Evolutionary conservation across 345 rosid genomes (phyloP).

Genomic region (Mangifera indica): DNA sequence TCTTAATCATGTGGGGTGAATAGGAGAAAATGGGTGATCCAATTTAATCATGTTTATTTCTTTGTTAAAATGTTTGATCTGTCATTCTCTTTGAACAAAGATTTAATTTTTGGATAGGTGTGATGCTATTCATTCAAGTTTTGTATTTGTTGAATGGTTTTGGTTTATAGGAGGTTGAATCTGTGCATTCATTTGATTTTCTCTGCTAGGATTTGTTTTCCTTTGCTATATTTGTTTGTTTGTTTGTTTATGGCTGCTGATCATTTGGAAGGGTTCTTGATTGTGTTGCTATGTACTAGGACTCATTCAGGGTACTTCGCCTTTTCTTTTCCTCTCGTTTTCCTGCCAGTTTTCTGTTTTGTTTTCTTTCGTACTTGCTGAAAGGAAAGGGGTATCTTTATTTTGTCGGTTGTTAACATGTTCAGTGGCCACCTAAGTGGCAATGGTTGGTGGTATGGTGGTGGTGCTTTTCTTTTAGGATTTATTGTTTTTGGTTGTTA

Average conservation of each 20-base stretch:
- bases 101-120: constrained; percentile 27
- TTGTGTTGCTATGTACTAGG: background rate
- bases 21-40: background rate
- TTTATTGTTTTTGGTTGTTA: background rate
- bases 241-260: background rate
- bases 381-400: background rate
- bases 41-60: constrained; percentile 23
- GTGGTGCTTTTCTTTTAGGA: too few species aligned
- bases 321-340: background rate
- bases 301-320: too few species aligned
- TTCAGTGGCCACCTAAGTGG: background rate
- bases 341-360: background rate
- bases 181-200: background rate
- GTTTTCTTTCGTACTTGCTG: background rate
- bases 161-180: background rate
- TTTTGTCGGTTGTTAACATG: too few species aligned
- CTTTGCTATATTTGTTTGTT: background rate
- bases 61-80: constrained; percentile 15
- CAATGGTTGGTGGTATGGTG: background rate
- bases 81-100: background rate
- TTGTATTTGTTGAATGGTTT: background rate
- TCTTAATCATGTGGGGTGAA: constrained; percentile 8
- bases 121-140: background rate
- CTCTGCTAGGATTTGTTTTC: background rate
- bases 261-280: background rate